Percentiles rank a stretch among this genome's conserved stretches.
Conservation (phyloP, 2,329 filamentous ascomycete species). For the Ophiognomonia clavigignenti-juglandacearum region DNA sequence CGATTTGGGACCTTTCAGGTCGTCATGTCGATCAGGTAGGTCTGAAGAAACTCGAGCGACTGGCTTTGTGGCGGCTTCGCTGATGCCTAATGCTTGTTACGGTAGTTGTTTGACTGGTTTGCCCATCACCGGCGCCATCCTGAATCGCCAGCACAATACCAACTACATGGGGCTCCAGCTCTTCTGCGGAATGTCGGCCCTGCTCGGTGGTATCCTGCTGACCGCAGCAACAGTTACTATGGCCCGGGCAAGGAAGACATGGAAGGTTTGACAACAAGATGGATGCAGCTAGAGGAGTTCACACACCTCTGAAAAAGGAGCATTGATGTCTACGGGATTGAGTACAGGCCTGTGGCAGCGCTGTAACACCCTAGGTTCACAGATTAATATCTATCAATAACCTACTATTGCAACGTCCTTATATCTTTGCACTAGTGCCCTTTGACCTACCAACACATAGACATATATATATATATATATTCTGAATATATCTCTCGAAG, state of each 20-base stretch:
- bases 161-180: slow-evolving; percentile 24
- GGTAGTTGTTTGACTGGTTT: slow-evolving; percentile 22
- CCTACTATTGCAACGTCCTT: too few relatives aligned
- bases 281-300: too few relatives aligned
- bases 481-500: too few relatives aligned
- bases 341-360: too few relatives aligned
- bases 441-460: too few relatives aligned
- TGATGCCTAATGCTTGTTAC: background rate
- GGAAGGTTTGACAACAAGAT: slow-evolving; percentile 9
- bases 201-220: background rate
- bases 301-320: too few relatives aligned
- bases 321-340: too few relatives aligned
- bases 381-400: too few relatives aligned
- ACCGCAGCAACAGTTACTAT: background rate
- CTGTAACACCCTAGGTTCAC: too few relatives aligned
- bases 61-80: background rate
- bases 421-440: too few relatives aligned
- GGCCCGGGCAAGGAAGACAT: background rate
- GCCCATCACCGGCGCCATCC: slow-evolving; percentile 24
- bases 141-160: slow-evolving; percentile 17
- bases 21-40: slow-evolving; percentile 6
- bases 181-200: slow-evolving; percentile 15
- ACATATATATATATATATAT: too few relatives aligned
- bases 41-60: background rate
- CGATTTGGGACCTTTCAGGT: slow-evolving; percentile 25